A percentile compares a stretch with the other conserved stretches of the same genome.
phyloP scores from a whole-genome alignment of 164 flowering plant genomes.

The Brasenia schreberi region DNA sequence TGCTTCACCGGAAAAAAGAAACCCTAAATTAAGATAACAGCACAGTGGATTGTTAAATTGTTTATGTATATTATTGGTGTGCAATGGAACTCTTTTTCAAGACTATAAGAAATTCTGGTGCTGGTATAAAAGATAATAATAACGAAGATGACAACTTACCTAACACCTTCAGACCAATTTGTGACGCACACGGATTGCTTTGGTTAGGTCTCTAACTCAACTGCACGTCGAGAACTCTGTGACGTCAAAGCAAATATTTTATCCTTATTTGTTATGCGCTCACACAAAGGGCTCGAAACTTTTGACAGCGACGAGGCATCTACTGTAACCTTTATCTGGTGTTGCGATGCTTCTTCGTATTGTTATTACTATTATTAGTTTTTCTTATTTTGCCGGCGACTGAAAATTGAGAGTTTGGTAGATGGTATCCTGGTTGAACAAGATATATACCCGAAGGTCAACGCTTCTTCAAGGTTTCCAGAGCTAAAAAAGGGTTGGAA shows the following conservation, averaged over 20 bases:
- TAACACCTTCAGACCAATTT: not conserved
- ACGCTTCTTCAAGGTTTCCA: no score
- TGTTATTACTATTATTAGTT: no score
- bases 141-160: not conserved
- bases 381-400: no score
- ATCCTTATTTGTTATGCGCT: not conserved
- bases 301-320: not conserved
- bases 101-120: no score
- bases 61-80: no score
- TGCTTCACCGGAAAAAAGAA: no score
- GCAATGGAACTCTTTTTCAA: no score
- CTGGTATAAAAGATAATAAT: no score
- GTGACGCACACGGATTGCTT: not conserved
- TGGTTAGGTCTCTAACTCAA: not conserved
- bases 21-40: no score
- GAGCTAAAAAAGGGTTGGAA: no score
- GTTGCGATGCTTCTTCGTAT: not conserved
- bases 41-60: no score
- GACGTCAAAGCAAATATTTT: not conserved
- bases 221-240: not conserved
- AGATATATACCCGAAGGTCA: no score
- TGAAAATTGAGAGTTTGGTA: not conserved
- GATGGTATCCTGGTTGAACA: not conserved
- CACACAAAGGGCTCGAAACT: not conserved
- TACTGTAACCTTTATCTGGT: not conserved